Base-by-base conservation (phyloP, 352 stramenopile species). In the Phytophthora fragariaefolia region DNA sequence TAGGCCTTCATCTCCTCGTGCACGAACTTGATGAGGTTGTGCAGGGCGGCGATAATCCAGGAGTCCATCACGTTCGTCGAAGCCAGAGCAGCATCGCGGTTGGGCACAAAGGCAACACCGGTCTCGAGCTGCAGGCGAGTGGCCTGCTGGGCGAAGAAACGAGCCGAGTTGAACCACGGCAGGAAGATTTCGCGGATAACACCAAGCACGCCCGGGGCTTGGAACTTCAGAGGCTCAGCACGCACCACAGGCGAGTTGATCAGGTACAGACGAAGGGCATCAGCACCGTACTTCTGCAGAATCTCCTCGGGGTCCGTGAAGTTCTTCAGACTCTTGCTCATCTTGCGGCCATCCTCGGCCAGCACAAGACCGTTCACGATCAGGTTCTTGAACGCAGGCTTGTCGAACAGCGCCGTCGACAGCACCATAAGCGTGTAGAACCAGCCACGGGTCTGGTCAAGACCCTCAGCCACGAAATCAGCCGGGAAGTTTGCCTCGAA, bases 401-500 rank as follows among this genome's bases (percentile, higher is more conserved):
- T 97, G 81, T 99, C 97, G 71, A 99, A 99, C 6, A 99, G 87
- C 20, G 97, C 97, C 24, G 98, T 99, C 6, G 96, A 98, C 15
- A 99, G 83, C 32, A 99, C 97, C 97, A 99, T 99, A 6, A 99
- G 85, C 9, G 98, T 99, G 84, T 99, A 99, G 85, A 99, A 99
- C 98, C 98, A 99, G 38, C 98, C 98, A 74, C 98, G 95, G 12
- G 98, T 99, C 80, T 99, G 98, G 82, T 99, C 98, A 13, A 99
- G 90, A 20, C 98, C 98, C 83, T 99, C 98, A 22, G 98, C 98
- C 69, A 99, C 98, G 58, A 99, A 99, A 74, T 99, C 97, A 17
- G 98, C 98, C 0, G 98, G 98, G 76, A 99, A 99, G 52, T 88
- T 89, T 0, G 90, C 83, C 71, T 99, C 91, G 70, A 99, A 99